These are phyloP conservation scores for Termitomyces sp. DNA, from an alignment of 768 basidiomycete genomes.

Conservation along the genomic window DNA sequence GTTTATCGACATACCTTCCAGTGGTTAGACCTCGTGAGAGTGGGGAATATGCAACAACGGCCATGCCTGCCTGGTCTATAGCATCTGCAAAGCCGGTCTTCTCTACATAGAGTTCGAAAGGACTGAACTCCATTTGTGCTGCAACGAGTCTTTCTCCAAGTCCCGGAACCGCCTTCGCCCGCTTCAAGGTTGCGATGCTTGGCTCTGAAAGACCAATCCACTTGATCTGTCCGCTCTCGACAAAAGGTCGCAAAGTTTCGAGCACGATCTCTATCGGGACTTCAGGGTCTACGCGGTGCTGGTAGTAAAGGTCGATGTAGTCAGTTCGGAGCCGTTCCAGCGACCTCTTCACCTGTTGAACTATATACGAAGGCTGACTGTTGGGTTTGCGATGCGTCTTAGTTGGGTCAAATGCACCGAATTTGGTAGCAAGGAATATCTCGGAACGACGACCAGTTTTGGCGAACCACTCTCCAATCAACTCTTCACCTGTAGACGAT, in stretches of 20 bases:
- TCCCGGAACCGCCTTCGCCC: conserved; percentile 41
- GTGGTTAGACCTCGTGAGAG: conserved; percentile 44
- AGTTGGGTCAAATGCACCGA: conserved; percentile 4
- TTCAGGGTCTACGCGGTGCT: conserved; percentile 35
- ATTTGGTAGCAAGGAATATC: conserved; percentile 61
- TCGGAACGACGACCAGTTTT: conserved; percentile 42
- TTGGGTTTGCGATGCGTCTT: conserved; percentile 19
- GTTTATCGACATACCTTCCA: conserved; percentile 28
- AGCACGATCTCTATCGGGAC: conserved; percentile 41
- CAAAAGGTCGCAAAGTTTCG: conserved; percentile 1
- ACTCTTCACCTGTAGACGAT: conserved; percentile 5
- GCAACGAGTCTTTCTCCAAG: conserved; percentile 26
- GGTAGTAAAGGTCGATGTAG: conserved; percentile 40
- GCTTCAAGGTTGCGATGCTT: conserved; percentile 35
- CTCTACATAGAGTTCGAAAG: conserved; percentile 39
- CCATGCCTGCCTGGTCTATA: conserved; percentile 36
- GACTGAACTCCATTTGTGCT: conserved; percentile 38
- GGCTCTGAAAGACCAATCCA: conserved; percentile 49
- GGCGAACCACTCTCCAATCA: conserved; percentile 32
- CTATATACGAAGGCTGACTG: conserved; percentile 24
- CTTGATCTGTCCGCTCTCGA: conserved; percentile 22
- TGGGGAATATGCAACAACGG: conserved; percentile 43
- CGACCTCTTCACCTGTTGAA: conserved; percentile 29
- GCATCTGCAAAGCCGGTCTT: conserved; percentile 32
- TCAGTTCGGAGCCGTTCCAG: conserved; percentile 36